Conservation (phyloP, 306 rosid genomes). For the Casuarina equisetifolia region DNA sequence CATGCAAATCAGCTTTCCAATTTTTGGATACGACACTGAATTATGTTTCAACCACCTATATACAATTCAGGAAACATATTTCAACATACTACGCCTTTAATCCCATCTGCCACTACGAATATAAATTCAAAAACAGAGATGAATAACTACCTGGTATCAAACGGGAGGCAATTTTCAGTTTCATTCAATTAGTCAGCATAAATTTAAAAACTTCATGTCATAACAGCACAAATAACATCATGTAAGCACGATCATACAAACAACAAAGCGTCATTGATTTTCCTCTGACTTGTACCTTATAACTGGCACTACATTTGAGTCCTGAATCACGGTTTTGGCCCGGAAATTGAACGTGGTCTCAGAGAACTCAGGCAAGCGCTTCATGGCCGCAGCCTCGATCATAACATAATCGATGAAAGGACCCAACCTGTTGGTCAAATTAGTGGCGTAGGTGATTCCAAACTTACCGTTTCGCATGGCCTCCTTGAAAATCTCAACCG, state of each 20-base stretch:
- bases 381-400: conserved; percentile 84
- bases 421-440: conserved; percentile 48
- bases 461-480: conserved; percentile 75
- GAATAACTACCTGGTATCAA: neutral
- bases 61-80: conserved; percentile 24
- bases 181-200: neutral
- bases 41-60: conserved; percentile 95
- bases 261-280: neutral
- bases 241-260: neutral
- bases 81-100: conserved; percentile 20
- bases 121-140: neutral
- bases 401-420: conserved; percentile 68
- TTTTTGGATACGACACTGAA: conserved; percentile 74
- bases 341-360: conserved; percentile 69
- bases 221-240: neutral
- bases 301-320: conserved; percentile 72
- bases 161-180: neutral
- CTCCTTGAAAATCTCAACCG: conserved; percentile 71
- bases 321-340: conserved; percentile 71
- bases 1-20: conserved; percentile 82
- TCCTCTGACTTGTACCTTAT: conserved; percentile 48
- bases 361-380: conserved; percentile 61
- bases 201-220: neutral
- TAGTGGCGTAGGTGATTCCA: conserved; percentile 71
- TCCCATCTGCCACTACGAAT: neutral